Base-by-base conservation (phyloP, 108 stramenopile genomes). In the Cyclotella kingstonii region DNA sequence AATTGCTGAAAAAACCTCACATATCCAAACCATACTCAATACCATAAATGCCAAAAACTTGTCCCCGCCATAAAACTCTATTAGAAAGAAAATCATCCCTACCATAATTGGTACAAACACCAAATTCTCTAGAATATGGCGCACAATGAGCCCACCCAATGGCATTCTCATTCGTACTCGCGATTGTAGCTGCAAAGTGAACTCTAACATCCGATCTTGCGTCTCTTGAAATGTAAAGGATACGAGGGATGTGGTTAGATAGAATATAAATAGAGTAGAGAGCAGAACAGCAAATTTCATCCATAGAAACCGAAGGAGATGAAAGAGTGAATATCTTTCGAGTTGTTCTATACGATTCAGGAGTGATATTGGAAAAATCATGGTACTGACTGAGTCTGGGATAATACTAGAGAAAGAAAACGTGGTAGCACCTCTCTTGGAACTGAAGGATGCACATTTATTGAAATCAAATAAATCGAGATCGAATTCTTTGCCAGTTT, bases 181-280 rank as follows among this genome's bases (percentile, higher is more conserved):
- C 31, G 79, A 54, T 61, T 87, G 86, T 4, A 98, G 71, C 15
- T 87, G 83, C 29, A 87, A 73, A 5, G 96, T 94, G 63, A 98
- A 97, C 39, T 84, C 82, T 36, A 98, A 59, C 97, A 98, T 97
- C n/a, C 96, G 81, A 54, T 90, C 91, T 86, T 98, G 97, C 36
- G 97, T 96, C 77, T 97, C 94, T 21, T 89, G 79, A 7, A 98
- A 79, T 2, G 91, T 95, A 74, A 93, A 96, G 26, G 77, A 73
- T 2, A 96, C 89, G 5, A 98, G 67, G 7, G 90, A 90, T 7
- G 96, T 95, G 11, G 89, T 92, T 43, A 91, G 77, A 71, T 92
- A 95, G 73, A 94, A 94, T 4, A 97, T 72, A 70, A 98, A 92
- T 26, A 84, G 67, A 7, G 92, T 88, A 25, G 93, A 79, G 36